A percentile compares a stretch with the other conserved stretches of the same genome.
These are phyloP conservation scores for Hypoxylon cercidicola DNA, from an alignment of 495 filamentous ascomycete species.

Conservation along the genomic window DNA sequence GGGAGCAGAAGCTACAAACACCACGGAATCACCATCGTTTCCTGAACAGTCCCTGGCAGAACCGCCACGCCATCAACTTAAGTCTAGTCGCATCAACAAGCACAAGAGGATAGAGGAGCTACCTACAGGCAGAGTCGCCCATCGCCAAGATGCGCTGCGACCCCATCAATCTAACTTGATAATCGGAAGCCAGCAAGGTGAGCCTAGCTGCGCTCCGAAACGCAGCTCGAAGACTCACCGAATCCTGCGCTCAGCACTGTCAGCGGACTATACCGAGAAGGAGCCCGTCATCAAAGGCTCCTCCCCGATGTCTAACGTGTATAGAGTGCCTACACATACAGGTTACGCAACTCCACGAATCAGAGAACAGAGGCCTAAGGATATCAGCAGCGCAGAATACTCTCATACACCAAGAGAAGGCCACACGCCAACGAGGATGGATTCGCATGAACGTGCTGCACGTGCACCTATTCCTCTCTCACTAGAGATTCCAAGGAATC, in stretches of 20 bases:
- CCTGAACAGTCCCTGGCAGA: background rate
- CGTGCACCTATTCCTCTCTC: background rate
- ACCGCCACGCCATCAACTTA: background rate
- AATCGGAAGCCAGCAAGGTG: background rate
- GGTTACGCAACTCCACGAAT: no score
- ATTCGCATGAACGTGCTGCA: background rate
- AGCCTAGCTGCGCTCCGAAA: no score
- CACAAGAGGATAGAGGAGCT: conserved; percentile 3
- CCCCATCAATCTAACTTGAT: background rate
- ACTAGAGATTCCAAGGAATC: background rate
- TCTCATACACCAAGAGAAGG: background rate
- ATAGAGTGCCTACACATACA: no score
- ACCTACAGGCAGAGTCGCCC: conserved; percentile 11
- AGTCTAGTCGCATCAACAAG: conserved; percentile 11
- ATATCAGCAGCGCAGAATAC: background rate
- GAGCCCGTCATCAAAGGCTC: no score
- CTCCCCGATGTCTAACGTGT: no score
- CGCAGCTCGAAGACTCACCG: background rate
- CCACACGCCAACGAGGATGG: background rate
- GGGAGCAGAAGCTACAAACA: background rate
- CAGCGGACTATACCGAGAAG: no score
- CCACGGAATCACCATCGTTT: background rate
- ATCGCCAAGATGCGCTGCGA: conserved; percentile 21
- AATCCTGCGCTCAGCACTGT: background rate
- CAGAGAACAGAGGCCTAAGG: background rate